Percentiles rank a stretch among this genome's conserved stretches.
phyloP scores from a whole-genome alignment of 176 grass and related monocot species.

The Musa acuminata region DNA sequence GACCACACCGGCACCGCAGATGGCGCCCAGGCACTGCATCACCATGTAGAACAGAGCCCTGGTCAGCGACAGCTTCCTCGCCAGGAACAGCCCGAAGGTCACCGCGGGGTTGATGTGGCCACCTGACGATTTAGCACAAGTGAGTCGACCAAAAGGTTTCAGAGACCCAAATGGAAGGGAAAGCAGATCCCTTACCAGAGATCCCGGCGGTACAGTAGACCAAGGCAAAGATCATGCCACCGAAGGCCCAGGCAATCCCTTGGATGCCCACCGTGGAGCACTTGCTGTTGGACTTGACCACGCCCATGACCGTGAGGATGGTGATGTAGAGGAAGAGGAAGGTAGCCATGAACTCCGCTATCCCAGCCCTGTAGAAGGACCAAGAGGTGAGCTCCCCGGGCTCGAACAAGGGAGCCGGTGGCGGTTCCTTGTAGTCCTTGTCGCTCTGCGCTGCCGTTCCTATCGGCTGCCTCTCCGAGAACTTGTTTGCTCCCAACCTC shows the following conservation, averaged over 20 bases:
- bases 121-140: conserved; percentile 8
- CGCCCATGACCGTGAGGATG: conserved; percentile 23
- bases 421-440: conserved; percentile 22
- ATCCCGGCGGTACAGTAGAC: conserved; percentile 23
- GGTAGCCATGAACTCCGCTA: conserved; percentile 17
- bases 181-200: background rate
- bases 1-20: conserved; percentile 45
- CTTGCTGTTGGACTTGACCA: conserved; percentile 4
- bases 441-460: conserved; percentile 41
- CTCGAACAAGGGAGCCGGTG: conserved; percentile 14
- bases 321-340: conserved; percentile 22
- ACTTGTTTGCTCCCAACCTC: conserved; percentile 36
- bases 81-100: conserved; percentile 43
- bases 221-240: conserved; percentile 23
- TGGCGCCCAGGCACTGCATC: conserved; percentile 53
- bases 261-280: conserved; percentile 19
- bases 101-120: conserved; percentile 52
- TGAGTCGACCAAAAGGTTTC: background rate
- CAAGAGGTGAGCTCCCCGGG: conserved; percentile 5
- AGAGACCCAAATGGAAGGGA: background rate
- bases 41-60: conserved; percentile 43
- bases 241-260: conserved; percentile 19
- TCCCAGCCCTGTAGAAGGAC: conserved; percentile 16
- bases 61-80: conserved; percentile 43
- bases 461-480: conserved; percentile 39